These are phyloP conservation scores for Moniliophthora roreri DNA, from an alignment of 1,284 basidiomycete genomes.

Conservation along the genomic window DNA sequence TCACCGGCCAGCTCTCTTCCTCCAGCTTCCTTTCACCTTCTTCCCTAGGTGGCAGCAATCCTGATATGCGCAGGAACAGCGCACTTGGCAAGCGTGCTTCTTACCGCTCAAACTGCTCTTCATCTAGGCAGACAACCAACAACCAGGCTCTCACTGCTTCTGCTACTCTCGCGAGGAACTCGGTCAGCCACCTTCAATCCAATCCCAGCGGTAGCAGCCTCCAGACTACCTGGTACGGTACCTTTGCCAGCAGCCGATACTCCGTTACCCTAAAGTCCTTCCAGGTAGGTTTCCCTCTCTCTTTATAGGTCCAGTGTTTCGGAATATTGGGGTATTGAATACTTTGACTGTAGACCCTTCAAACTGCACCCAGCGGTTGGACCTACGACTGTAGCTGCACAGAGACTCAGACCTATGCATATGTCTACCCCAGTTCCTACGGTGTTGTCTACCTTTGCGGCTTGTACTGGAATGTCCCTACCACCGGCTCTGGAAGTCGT, in stretches of 20 bases:
- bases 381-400: constrained; percentile 13
- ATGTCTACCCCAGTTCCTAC: constrained; percentile 6
- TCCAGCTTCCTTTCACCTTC: neutral
- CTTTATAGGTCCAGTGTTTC: neutral
- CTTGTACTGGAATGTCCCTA: neutral
- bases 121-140: constrained; percentile 5
- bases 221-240: constrained; percentile 15
- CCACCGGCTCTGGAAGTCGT: neutral
- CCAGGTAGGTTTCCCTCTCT: neutral
- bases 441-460: constrained; percentile 5
- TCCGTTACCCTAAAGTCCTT: neutral
- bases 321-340: neutral
- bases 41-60: constrained; percentile 1
- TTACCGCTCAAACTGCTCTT: constrained; percentile 7
- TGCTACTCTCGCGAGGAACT: constrained; percentile 2
- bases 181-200: constrained; percentile 7
- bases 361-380: constrained; percentile 2
- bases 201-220: constrained; percentile 11
- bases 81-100: constrained; percentile 5
- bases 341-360: neutral
- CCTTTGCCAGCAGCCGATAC: constrained; percentile 7
- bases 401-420: neutral
- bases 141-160: constrained; percentile 11
- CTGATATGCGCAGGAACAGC: neutral
- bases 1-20: constrained; percentile 11